Base-by-base conservation (phyloP, 768 basidiomycete species). In the Tulasnella sp. region DNA sequence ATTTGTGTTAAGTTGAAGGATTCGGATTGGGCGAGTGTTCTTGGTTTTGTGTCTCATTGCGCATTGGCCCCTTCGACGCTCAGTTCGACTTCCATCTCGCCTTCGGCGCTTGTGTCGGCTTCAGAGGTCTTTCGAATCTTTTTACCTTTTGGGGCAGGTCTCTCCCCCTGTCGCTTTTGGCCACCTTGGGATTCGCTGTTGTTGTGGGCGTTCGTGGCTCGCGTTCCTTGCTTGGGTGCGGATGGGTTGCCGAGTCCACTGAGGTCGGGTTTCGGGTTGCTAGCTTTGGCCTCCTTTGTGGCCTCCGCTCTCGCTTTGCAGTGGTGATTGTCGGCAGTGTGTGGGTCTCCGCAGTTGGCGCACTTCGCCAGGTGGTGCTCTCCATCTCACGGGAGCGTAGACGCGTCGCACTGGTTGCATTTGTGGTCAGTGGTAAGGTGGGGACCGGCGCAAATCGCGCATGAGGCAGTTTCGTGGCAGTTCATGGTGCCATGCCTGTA, bases 1-100 rank as follows among this genome's bases (percentile, higher is more conserved):
- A 29, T 72, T 72, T 17, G 2, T 72, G 39, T 72, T 72, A 6
- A 72, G 34, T 40, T 72, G 71, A 11, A 72, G 71, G 38, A 72
- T 37, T n/a, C 45, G 39, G 38, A 42, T 72, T 14, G 45, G 71
- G 8, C 39, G 39, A 29, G 71, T 72, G 38, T 17, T 22, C 17
- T 72, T 72, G 71, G 12, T 25, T 17, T 42, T 17, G 7, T 7
- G 19, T 58, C 17, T 72, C 31, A 52, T 14, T 54, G 9, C 3
- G 52, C 3, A 54, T 22, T 25, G 19, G 1, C 52, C 52, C 19
- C 8, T 54, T 54, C 52, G 52, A 8, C 25, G 19, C 8, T 54
- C 52, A 8, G 52, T 54, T 54, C 52, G 52, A 54, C 52, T 19
- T 54, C 52, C n/a, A 54, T 54, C 3, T n/a, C 52, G 22, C 52